Base-by-base conservation (phyloP, 805 yeast genomes). In the Scheffersomyces lignosus region DNA sequence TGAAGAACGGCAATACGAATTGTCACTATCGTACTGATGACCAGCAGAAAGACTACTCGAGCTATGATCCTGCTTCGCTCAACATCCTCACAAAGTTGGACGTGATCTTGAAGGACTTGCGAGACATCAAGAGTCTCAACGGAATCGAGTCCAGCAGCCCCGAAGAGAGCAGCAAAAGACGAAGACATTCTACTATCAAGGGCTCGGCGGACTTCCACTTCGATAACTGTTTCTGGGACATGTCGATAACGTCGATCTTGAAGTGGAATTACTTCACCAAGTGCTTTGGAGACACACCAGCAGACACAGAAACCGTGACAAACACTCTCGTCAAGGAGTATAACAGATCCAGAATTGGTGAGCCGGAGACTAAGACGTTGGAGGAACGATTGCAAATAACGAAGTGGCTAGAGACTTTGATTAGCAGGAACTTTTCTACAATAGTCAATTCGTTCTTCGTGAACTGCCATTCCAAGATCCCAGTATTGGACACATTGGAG, bases 1-100 rank as follows among this genome's bases (percentile, higher is more conserved):
- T 40, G 7, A 58, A 54, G 31, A 57, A 48, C 41, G 63, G 61
- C 14, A 50, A 43, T 38, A 7, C 31, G 9, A 41, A 38, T 33
- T 64, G 70, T 45, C 60, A 58, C 40, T 64, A 58, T 42, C 43
- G 58, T 15, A 45, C 53, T 27, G 68, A 61, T 24, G 62, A 51
- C 8, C 44, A 36, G 32, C 29, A 30, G 4, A 50, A 47, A 20
- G 63, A 57, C 34, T 34, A 35, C 25, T 24, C 56, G 3, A 48
- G 46, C n/a, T 49, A 33, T 27, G 66, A 62, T 32, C 50, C 58
- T 3, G 52, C 60, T 4, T 53, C 63, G n/a, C 20, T 38, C 15
- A 49, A 45, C 33, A 55, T 64, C 20, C 28, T 61, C 14, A 28
- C 48, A 15, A 64, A 64, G 34, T 47, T 64, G 18, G 69, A 64